Base-by-base conservation (phyloP, 2,329 filamentous ascomycete species). In the Colletotrichum gigasporum region DNA sequence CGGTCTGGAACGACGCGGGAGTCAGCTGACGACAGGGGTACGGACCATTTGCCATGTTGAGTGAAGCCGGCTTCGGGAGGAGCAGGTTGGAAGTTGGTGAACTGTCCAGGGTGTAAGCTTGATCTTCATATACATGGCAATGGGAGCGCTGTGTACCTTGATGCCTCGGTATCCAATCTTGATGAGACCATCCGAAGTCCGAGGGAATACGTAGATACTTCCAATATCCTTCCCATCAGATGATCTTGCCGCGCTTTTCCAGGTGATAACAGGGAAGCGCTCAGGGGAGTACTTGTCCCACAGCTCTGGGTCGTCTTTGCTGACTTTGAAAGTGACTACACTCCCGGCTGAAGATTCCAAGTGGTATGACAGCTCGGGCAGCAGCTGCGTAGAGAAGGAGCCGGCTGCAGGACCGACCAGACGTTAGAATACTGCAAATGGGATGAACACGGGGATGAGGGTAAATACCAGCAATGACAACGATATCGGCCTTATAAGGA, bases 41-140 rank as follows among this genome's bases (percentile, higher is more conserved):
- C 53, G 3, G 73, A 75, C 74, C 74, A 76, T 51, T 72, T 65
- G 20, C 71, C 72, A 24, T 74, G 67, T 28, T 75, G 74, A 2
- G 62, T 70, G 35, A 74, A 75, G 3, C 71, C 68, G 2, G 70
- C 67, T 4, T 63, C 65, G 11, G 71, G 59, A 4, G 74, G 74
- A 0, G 72, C 73, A 7, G 69, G 68, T 42, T 70, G 68, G 53
- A 75, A 75, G 54, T 75, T 75, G 44, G 74, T 76, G 32, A 70
- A 69, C 10, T 62, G 50, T 11, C 11, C 11, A 20, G 62, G 42
- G 56, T 50, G 57, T 54, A 42, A 44, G 61, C 56, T 67, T 3
- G 78, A 80, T 10, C n/a, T n/a, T n/a, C n/a, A n/a, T n/a, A n/a
- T n/a, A n/a, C n/a, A 75, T 66, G 0, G 79, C 79, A 3, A 76